phyloP scores from a whole-genome alignment of 192 early-diverging fungal species.

The Paraglomus brasilianum region DNA sequence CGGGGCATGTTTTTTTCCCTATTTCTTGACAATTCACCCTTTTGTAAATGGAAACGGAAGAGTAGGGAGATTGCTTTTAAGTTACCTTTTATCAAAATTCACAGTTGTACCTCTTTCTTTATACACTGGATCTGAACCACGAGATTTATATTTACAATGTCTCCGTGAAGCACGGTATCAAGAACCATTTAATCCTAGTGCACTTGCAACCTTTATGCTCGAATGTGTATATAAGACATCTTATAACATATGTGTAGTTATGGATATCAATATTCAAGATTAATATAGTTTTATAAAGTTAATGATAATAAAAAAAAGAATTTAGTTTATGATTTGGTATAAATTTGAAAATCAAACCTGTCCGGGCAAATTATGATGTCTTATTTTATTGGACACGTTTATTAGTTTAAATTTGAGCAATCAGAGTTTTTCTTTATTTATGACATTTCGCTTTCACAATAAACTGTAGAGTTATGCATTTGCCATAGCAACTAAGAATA shows the following conservation, averaged over 20 bases:
- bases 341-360: too few species aligned
- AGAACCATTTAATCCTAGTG: conserved; percentile 12
- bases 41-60: conserved; percentile 28
- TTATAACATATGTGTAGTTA: conserved; percentile 19
- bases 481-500: too few species aligned
- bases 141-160: conserved; percentile 26
- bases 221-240: conserved; percentile 16
- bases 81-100: conserved; percentile 25
- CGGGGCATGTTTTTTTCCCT: conserved; percentile 1
- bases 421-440: too few species aligned
- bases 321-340: too few species aligned
- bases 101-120: conserved; percentile 23
- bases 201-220: conserved; percentile 21
- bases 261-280: conserved; percentile 22
- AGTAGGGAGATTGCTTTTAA: conserved; percentile 28
- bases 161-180: conserved; percentile 19
- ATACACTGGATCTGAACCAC: conserved; percentile 19
- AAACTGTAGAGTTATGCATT: too few species aligned
- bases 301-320: too few species aligned
- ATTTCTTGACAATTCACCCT: conserved; percentile 18
- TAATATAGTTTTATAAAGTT: too few species aligned
- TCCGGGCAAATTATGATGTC: too few species aligned
- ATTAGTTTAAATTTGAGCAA: too few species aligned
- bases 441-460: too few species aligned
- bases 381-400: too few species aligned